phyloP scores from a whole-genome alignment of 148 eudicot species.

The Rhododendron mucronatum region DNA sequence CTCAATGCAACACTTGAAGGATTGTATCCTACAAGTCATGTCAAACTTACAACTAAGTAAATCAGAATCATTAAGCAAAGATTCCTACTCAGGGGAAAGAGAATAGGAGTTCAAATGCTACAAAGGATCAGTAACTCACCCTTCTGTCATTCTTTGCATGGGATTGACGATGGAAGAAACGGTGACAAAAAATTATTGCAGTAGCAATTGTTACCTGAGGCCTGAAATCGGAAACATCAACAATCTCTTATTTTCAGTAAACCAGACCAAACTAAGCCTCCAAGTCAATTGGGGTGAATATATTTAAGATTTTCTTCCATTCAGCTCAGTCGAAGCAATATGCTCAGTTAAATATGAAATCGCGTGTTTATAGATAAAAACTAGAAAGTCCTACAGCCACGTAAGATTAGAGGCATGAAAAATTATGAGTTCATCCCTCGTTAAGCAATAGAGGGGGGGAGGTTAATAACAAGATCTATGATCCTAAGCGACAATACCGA shows the following conservation, averaged over 20 bases:
- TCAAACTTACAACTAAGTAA: not conserved
- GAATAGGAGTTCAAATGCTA: not conserved
- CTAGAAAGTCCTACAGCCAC: not conserved
- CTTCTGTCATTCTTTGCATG: conserved; percentile 74
- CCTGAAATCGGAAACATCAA: conserved; percentile 37
- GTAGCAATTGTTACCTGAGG: conserved; percentile 87
- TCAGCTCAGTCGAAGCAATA: not conserved
- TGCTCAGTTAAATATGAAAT: not conserved
- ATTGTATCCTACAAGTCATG: not conserved
- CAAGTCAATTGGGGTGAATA: not conserved
- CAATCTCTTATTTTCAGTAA: not conserved
- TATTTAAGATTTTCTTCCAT: not conserved
- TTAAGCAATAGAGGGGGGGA: not conserved
- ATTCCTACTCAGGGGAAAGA: conserved; percentile 4
- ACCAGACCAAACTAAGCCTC: not conserved
- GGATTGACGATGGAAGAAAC: conserved; percentile 76
- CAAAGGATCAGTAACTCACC: conserved; percentile 36
- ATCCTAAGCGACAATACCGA: not conserved
- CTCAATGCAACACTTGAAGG: not conserved
- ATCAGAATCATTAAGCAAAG: not conserved
- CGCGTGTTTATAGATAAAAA: not conserved
- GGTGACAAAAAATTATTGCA: conserved; percentile 76
- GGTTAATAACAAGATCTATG: not conserved
- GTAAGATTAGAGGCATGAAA: not conserved
- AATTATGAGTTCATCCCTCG: not conserved